A percentile compares a stretch with the other conserved stretches of the same genome.
Conservation (phyloP, 2,329 filamentous ascomycete genomes). For the Phaeophleospora eucalypticola region DNA sequence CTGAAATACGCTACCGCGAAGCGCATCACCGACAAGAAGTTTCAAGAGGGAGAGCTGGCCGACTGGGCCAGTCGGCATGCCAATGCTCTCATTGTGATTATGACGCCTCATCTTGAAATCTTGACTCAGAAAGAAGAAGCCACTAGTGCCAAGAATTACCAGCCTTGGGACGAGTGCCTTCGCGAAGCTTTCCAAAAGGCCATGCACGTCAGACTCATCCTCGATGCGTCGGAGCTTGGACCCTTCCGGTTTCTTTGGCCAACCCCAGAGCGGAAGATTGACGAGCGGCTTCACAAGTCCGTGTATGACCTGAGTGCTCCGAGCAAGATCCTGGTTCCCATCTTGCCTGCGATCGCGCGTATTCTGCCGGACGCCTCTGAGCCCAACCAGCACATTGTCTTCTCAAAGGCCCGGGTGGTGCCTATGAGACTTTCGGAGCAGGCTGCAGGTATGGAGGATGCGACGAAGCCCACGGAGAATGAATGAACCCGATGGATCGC, state of each 20-base stretch:
- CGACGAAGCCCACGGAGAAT: too few relatives aligned
- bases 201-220: constrained; percentile 9
- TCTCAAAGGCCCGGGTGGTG: not conserved
- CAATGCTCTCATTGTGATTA: not conserved
- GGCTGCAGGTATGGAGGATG: too few relatives aligned
- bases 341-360: not conserved
- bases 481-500: too few relatives aligned
- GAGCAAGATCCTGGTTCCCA: not conserved
- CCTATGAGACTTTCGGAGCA: too few relatives aligned
- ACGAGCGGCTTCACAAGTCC: not conserved
- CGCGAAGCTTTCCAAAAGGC: constrained; percentile 7
- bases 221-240: not conserved
- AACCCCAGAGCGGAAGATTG: not conserved
- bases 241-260: constrained; percentile 6
- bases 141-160: not conserved
- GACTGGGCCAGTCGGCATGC: not conserved
- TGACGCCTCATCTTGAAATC: constrained; percentile 1
- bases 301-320: not conserved
- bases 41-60: not conserved
- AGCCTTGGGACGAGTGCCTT: constrained; percentile 5
- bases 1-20: not conserved
- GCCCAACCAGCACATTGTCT: not conserved
- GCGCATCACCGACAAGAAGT: constrained; percentile 1
- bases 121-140: not conserved
- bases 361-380: not conserved